These are phyloP conservation scores for Tephrocybe sp. DNA, from an alignment of 768 basidiomycete species.

Conservation along the genomic window DNA sequence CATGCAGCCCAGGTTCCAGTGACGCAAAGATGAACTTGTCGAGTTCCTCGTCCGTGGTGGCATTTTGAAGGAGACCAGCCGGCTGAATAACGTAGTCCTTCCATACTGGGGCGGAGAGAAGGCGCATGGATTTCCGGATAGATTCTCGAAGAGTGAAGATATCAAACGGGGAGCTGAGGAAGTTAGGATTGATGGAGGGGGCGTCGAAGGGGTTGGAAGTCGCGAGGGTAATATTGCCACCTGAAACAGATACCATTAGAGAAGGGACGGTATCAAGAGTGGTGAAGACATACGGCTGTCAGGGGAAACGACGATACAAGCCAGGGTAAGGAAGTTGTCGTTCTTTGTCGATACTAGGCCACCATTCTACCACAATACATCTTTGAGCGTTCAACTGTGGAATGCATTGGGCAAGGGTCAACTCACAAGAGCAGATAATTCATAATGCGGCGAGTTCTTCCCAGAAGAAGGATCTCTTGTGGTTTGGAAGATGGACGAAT, in stretches of 20 bases:
- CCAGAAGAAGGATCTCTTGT: not conserved
- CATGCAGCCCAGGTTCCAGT: constrained; percentile 11
- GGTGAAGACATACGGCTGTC: not conserved
- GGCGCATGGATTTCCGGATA: constrained; percentile 13
- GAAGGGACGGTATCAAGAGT: not conserved
- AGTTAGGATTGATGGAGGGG: constrained; percentile 36
- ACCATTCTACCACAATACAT: not conserved
- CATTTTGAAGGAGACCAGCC: constrained; percentile 15
- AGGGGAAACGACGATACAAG: not conserved
- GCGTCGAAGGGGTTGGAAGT: not conserved
- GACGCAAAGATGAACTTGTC: constrained; percentile 12
- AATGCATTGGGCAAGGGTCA: not conserved
- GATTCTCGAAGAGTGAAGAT: constrained; percentile 19
- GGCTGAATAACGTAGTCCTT: constrained; percentile 19
- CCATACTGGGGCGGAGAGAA: constrained; percentile 21
- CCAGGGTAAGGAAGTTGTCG: not conserved
- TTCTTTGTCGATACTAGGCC: not conserved
- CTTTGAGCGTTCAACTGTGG: not conserved
- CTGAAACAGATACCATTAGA: not conserved
- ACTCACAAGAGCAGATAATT: not conserved
- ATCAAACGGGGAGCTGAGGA: constrained; percentile 28
- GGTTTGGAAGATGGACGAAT: not conserved
- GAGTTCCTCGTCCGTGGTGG: constrained; percentile 15
- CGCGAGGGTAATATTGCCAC: not conserved
- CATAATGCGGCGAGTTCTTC: constrained; percentile 1